A percentile compares a stretch with the other conserved stretches of the same genome.
These are phyloP conservation scores for Steccherinum ochraceum DNA, from an alignment of 768 basidiomycete species.

Conservation along the genomic window DNA sequence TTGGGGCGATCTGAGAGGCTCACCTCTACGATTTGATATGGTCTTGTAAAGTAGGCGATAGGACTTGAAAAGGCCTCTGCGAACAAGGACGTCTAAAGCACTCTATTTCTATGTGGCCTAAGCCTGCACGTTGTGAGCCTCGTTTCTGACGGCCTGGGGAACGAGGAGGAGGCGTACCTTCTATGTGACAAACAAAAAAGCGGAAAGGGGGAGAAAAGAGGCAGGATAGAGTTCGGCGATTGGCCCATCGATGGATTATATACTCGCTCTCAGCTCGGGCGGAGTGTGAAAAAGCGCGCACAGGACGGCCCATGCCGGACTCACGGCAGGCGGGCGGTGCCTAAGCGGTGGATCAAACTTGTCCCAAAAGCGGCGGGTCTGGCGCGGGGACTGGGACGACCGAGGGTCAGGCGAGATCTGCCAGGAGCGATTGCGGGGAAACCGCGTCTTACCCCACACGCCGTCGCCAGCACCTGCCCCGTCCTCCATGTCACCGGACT, in stretches of 20 bases:
- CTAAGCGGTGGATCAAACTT: background rate
- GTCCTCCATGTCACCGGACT: no score
- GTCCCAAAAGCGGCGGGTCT: background rate
- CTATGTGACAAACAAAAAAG: constrained; percentile 27
- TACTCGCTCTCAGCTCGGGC: constrained; percentile 10
- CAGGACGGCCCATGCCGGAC: background rate
- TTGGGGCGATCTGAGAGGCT: constrained; percentile 6
- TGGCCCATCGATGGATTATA: constrained; percentile 17
- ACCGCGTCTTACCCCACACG: constrained; percentile 15
- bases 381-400: background rate
- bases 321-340: background rate
- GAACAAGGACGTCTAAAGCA: constrained; percentile 54
- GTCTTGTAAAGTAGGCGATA: constrained; percentile 34
- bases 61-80: constrained; percentile 35
- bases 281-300: constrained; percentile 19
- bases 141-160: constrained; percentile 1
- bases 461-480: constrained; percentile 1
- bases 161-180: constrained; percentile 18
- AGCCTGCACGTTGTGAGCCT: constrained; percentile 25
- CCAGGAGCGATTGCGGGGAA: constrained; percentile 8
- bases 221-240: constrained; percentile 26
- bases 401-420: constrained; percentile 1
- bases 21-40: constrained; percentile 20
- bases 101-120: constrained; percentile 45
- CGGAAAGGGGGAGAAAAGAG: constrained; percentile 29